Evolutionary conservation across 495 filamentous ascomycete genomes (phyloP), one percentile per base, ranked within the genome.

Genomic region (Podospora didyma): DNA sequence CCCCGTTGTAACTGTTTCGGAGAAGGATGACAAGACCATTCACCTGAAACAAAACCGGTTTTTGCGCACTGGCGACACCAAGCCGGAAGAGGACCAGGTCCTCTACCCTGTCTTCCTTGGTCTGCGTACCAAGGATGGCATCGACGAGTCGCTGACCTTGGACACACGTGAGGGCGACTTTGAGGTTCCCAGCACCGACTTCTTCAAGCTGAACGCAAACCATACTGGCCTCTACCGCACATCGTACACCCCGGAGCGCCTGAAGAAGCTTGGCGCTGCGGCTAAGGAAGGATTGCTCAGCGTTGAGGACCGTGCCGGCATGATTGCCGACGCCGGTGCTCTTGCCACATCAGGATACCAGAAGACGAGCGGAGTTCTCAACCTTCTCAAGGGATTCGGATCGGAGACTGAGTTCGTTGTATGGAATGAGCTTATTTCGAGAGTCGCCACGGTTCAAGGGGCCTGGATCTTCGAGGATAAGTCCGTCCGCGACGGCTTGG

Each of bases 241-340:
- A 5, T 81, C 78, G 2, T 91, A 91, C 70, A 75, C 79, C 7
- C 81, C 86, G 3, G 82, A 83, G 60, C 82, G 88, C 14, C 75
- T 90, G 22, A 75, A 78, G 58, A 88, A 89, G 70, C 81, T 91
- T 28, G 88, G 87, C n/a, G 72, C 89, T 67, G 90, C 90, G 47
- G 90, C 90, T n/a, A 90, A 87, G 69, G 73, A 88, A 16, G 90
- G 89, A 1, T 77, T 93, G n/a, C 77, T 98, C 39, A 89, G 82
- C n/a, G 89, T 94, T 31, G 90, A 96, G 71, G 93, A 97, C 68
- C 85, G 93, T 48, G 91, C 92, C 46, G 94, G 94, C 66, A 90
- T 98, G 87, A 88, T 98, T 60, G 92, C 92, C 26, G 94, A 98
- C 69, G 90, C 94, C 11, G 92, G 92, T 61, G 90, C 94, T 44